These are phyloP conservation scores for Petunia secreta DNA, from an alignment of 257 asterid genomes.

Conservation along the genomic window DNA sequence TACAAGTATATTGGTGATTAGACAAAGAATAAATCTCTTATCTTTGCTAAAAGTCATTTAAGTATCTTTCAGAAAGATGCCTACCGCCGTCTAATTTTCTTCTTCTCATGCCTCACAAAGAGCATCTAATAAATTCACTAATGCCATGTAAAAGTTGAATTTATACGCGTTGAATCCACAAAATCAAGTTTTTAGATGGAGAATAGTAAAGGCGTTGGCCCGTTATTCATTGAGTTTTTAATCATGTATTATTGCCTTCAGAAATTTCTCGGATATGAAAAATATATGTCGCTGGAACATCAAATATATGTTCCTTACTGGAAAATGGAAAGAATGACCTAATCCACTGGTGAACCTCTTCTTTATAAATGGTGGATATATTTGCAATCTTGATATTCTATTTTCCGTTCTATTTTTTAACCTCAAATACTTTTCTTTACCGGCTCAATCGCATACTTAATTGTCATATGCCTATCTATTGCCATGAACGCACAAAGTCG, in stretches of 20 bases:
- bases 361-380: slow-evolving; percentile 7
- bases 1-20: not conserved
- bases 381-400: not conserved
- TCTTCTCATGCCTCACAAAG: slow-evolving; percentile 5
- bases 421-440: too few species aligned
- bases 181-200: too few species aligned
- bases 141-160: not conserved
- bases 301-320: not conserved
- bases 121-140: not conserved
- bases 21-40: not conserved
- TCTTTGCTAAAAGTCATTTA: not conserved
- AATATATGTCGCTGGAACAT: too few species aligned
- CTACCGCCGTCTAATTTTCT: not conserved
- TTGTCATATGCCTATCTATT: not conserved
- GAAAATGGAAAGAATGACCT: too few species aligned
- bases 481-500: not conserved
- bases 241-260: too few species aligned
- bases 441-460: too few species aligned
- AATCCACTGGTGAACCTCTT: not conserved
- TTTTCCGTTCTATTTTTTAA: too few species aligned
- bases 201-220: too few species aligned
- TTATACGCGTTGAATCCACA: too few species aligned
- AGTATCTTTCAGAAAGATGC: not conserved
- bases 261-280: too few species aligned
- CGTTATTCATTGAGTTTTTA: too few species aligned